Percentiles rank a stretch among this genome's conserved stretches.
Evolutionary conservation across 129 eudicot species (phyloP).

Genomic region (Ambrosia artemisiifolia): DNA sequence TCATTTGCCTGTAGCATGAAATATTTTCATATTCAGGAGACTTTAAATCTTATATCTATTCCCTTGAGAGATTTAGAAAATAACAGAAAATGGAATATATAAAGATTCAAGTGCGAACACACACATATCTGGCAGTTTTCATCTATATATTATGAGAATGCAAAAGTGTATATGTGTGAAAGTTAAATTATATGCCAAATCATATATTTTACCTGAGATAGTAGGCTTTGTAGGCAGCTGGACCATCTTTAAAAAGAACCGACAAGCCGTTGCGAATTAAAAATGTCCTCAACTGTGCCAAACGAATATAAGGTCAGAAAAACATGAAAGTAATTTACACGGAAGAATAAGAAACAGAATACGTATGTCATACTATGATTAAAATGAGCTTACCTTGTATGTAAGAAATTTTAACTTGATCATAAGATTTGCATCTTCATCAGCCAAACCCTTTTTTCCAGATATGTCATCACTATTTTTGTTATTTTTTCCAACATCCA

Average conservation of each 20-base stretch:
- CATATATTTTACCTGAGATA: constrained; percentile 56
- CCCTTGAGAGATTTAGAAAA: background rate
- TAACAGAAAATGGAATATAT: background rate
- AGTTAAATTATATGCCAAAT: background rate
- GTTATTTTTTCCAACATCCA: constrained; percentile 25
- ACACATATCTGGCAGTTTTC: background rate
- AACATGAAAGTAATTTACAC: background rate
- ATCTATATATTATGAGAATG: background rate
- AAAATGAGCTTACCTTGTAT: constrained; percentile 57
- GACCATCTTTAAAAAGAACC: constrained; percentile 83
- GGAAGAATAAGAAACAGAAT: background rate
- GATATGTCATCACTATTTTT: constrained; percentile 29
- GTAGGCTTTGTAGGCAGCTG: constrained; percentile 76
- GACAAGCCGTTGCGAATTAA: constrained; percentile 85
- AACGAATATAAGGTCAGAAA: constrained; percentile 13
- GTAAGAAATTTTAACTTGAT: constrained; percentile 88
- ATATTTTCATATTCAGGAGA: background rate
- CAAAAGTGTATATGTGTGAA: background rate
- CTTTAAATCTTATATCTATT: background rate
- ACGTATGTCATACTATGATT: background rate
- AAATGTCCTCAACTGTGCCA: constrained; percentile 74
- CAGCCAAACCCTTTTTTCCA: constrained; percentile 62
- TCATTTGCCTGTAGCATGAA: constrained; percentile 68
- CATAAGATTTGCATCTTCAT: constrained; percentile 97
- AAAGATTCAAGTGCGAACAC: background rate